Evolutionary conservation across 768 basidiomycete species (phyloP).

Genomic region (Mycena metata): DNA sequence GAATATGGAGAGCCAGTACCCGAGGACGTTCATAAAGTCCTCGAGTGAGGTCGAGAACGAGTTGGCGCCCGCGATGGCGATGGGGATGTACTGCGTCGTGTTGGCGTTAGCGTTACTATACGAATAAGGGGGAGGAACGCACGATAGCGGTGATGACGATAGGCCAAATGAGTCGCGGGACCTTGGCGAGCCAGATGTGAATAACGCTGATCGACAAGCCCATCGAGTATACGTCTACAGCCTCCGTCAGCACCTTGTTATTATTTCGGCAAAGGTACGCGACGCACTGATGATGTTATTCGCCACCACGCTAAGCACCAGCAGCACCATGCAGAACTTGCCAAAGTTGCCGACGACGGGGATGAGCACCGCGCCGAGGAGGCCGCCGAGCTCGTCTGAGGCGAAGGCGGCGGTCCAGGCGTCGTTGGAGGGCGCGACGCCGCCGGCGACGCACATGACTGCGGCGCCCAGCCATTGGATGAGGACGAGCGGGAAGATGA

Average conservation of each 20-base stretch:
- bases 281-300: conserved; percentile 70
- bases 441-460: conserved; percentile 50
- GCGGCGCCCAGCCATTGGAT: conserved; percentile 64
- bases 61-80: conserved; percentile 62
- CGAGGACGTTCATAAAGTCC: conserved; percentile 60
- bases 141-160: conserved; percentile 52
- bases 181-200: conserved; percentile 53
- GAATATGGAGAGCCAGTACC: conserved; percentile 69
- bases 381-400: conserved; percentile 58
- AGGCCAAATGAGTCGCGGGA: conserved; percentile 56
- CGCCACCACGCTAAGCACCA: conserved; percentile 60
- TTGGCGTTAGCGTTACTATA: conserved; percentile 26
- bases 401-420: conserved; percentile 53
- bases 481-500: conserved; percentile 47
- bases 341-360: conserved; percentile 65
- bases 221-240: conserved; percentile 60
- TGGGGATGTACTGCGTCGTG: conserved; percentile 53
- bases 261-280: conserved; percentile 48
- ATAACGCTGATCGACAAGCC: conserved; percentile 61
- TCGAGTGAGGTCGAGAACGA: conserved; percentile 59
- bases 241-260: neutral
- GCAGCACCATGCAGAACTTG: conserved; percentile 69
- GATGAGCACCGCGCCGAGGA: conserved; percentile 62
- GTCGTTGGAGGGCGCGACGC: conserved; percentile 49
- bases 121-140: neutral